These are phyloP conservation scores for Brasenia schreberi DNA, from an alignment of 164 flowering plant species.

Conservation along the genomic window DNA sequence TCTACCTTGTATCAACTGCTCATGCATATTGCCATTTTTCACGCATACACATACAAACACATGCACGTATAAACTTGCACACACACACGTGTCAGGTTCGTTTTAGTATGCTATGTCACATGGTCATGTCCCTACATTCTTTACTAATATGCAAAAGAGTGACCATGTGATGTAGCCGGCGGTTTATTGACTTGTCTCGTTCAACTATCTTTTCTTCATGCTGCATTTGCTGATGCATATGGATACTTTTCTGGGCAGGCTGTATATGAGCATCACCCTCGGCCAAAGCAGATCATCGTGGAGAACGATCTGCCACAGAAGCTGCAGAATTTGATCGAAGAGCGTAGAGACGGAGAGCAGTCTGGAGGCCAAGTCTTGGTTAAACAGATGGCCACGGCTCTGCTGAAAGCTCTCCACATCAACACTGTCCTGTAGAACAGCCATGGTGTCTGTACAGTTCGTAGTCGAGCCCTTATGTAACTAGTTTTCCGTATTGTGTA, in stretches of 20 bases:
- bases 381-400: constrained; percentile 97
- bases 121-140: too few relatives aligned
- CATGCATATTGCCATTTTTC: too few relatives aligned
- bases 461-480: not conserved
- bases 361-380: constrained; percentile 96
- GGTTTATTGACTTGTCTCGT: too few relatives aligned
- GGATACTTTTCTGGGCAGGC: constrained; percentile 29
- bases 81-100: too few relatives aligned
- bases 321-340: constrained; percentile 87
- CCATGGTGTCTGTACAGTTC: not conserved
- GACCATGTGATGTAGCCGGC: too few relatives aligned
- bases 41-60: too few relatives aligned
- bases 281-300: constrained; percentile 93
- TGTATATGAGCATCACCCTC: constrained; percentile 98
- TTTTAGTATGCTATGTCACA: too few relatives aligned
- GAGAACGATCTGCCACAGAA: constrained; percentile 95
- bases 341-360: constrained; percentile 84
- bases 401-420: constrained; percentile 93
- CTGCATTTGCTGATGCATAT: not conserved
- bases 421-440: constrained; percentile 71
- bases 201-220: too few relatives aligned
- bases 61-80: too few relatives aligned
- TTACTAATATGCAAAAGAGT: too few relatives aligned
- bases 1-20: too few relatives aligned
- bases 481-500: not conserved